These are phyloP conservation scores for Effrenium voratum DNA, from an alignment of 73 alveolate species.

Conservation along the genomic window DNA sequence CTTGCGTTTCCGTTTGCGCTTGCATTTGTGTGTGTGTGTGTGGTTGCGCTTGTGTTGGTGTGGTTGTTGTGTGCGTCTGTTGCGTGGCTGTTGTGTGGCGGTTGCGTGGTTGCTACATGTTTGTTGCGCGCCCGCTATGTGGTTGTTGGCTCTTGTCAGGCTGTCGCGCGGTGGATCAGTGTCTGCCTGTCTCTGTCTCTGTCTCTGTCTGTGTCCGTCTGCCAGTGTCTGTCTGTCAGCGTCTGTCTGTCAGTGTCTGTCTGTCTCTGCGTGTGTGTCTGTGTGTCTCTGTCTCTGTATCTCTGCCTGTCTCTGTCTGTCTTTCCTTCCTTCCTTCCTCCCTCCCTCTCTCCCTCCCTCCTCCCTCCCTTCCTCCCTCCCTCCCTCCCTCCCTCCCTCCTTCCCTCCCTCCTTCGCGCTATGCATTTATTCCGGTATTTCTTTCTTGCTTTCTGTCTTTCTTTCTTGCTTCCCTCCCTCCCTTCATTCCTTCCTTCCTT, in stretches of 20 bases:
- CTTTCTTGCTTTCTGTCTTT: not conserved
- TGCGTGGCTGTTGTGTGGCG: too few relatives aligned
- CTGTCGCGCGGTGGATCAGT: too few relatives aligned
- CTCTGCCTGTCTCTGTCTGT: not conserved
- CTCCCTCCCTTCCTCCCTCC: not conserved
- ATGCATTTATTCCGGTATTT: not conserved
- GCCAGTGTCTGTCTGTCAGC: not conserved
- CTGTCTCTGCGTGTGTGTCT: conserved; percentile 1
- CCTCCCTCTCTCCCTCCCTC: not conserved
- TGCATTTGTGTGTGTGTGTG: too few relatives aligned
- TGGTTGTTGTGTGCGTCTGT: too few relatives aligned
- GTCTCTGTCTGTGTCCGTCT: conserved; percentile 28
- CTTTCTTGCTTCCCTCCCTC: not conserved
- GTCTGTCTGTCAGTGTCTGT: not conserved
- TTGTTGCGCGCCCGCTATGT: too few relatives aligned
- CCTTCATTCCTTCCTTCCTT: not conserved
- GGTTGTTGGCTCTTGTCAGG: too few relatives aligned
- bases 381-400: not conserved
- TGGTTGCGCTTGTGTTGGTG: too few relatives aligned
- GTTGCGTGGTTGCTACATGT: too few relatives aligned
- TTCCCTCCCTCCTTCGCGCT: not conserved
- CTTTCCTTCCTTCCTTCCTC: not conserved
- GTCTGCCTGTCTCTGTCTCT: conserved; percentile 9
- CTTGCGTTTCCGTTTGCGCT: too few relatives aligned
- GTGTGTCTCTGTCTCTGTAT: not conserved